These are phyloP conservation scores for Tremellales sp. DNA, from an alignment of 1,284 basidiomycete genomes.

Conservation along the genomic window DNA sequence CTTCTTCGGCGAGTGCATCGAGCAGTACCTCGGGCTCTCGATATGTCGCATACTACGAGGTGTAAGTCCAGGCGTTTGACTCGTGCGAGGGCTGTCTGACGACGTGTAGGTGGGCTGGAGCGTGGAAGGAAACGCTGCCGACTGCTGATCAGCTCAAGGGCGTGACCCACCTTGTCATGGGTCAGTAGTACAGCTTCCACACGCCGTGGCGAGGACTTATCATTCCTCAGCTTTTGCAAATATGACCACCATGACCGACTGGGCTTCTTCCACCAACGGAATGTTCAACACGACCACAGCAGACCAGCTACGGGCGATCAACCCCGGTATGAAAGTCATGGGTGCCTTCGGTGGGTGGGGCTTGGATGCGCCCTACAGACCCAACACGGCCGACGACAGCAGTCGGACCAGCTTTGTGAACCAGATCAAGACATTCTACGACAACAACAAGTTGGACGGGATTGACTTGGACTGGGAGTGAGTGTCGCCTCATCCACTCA, in stretches of 20 bases:
- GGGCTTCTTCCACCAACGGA: not conserved
- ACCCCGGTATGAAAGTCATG: conserved; percentile 15
- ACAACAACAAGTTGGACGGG: conserved; percentile 13
- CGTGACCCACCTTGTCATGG: conserved; percentile 27
- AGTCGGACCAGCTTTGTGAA: not conserved
- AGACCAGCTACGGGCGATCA: not conserved
- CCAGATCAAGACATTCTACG: not conserved
- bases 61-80: conserved; percentile 11
- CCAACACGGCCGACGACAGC: conserved; percentile 3
- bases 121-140: conserved; percentile 2
- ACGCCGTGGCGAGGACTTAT: not conserved
- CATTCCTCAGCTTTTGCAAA: conserved; percentile 1
- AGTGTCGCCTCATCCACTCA: not conserved
- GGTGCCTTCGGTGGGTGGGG: conserved; percentile 31
- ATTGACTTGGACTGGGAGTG: conserved; percentile 34
- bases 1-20: not conserved
- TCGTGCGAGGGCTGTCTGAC: not conserved
- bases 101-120: not conserved
- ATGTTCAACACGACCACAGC: not conserved
- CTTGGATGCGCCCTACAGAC: conserved; percentile 15
- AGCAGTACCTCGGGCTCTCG: conserved; percentile 5
- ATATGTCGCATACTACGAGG: conserved; percentile 28
- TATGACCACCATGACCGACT: not conserved
- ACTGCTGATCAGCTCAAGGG: conserved; percentile 16
- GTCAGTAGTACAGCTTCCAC: conserved; percentile 8